Conservation (phyloP, 2,329 filamentous ascomycete genomes). For the Fusarium abutilonis region DNA sequence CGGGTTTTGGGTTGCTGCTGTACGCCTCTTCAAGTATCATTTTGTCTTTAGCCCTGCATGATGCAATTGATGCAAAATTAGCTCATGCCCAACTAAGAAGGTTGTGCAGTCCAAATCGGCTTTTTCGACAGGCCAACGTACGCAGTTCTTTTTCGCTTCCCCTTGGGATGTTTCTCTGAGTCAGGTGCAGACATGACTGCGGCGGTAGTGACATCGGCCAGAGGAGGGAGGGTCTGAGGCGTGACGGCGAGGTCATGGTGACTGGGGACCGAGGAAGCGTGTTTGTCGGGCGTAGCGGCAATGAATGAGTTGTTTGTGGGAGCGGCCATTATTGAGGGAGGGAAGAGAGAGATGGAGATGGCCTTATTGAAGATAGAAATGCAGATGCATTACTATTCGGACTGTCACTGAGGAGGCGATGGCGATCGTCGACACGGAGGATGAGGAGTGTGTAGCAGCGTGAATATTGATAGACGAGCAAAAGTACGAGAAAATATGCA, state of each 20-base stretch:
- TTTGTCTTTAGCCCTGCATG: constrained; percentile 82
- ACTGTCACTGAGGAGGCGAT: constrained; percentile 35
- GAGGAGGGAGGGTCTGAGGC: constrained; percentile 40
- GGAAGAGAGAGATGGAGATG: constrained; percentile 36
- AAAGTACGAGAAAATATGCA: constrained; percentile 6
- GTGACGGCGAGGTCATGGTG: constrained; percentile 42
- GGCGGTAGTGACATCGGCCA: constrained; percentile 28
- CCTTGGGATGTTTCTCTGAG: constrained; percentile 63
- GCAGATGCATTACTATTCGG: constrained; percentile 43
- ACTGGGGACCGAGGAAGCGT: constrained; percentile 36
- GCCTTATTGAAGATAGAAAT: constrained; percentile 39
- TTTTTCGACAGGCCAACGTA: constrained; percentile 49
- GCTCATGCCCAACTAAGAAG: constrained; percentile 17
- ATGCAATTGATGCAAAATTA: constrained; percentile 38
- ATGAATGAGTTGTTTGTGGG: constrained; percentile 37
- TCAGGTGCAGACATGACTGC: constrained; percentile 31
- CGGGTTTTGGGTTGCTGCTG: constrained; percentile 84
- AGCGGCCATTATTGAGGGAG: constrained; percentile 43
- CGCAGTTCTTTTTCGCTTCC: constrained; percentile 71
- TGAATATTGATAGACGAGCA: not conserved
- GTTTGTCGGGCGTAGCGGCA: constrained; percentile 41
- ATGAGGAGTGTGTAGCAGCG: not conserved
- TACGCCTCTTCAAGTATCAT: constrained; percentile 88
- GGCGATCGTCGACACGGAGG: not conserved
- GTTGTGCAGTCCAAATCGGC: not conserved